Evolutionary conservation across 371 early-diverging fungal species (phyloP).

Genomic region (Mucor mucedo): DNA sequence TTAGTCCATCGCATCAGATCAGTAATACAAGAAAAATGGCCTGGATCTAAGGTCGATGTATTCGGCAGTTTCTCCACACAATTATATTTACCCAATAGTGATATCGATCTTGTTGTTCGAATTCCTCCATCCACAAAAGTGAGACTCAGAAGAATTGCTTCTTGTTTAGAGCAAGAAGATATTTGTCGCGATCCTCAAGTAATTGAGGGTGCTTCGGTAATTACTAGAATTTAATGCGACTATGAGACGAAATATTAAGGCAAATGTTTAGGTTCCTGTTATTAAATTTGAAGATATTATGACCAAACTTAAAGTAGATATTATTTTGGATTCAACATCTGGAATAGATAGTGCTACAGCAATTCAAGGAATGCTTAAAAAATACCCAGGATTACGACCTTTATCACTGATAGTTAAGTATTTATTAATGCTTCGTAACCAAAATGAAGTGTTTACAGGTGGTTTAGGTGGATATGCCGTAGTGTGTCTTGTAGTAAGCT

Average conservation of each 20-base stretch:
- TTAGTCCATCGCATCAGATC: slow-evolving; percentile 67
- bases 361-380: slow-evolving; percentile 58
- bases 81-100: slow-evolving; percentile 80
- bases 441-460: slow-evolving; percentile 93
- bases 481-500: slow-evolving; percentile 82
- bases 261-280: slow-evolving; percentile 82
- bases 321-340: slow-evolving; percentile 74
- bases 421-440: slow-evolving; percentile 69
- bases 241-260: neutral
- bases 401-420: slow-evolving; percentile 85
- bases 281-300: slow-evolving; percentile 83
- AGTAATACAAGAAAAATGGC: slow-evolving; percentile 48
- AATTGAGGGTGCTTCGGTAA: slow-evolving; percentile 59
- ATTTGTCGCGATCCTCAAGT: slow-evolving; percentile 42
- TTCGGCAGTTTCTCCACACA: slow-evolving; percentile 90
- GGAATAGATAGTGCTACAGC: slow-evolving; percentile 72
- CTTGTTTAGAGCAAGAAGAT: slow-evolving; percentile 20
- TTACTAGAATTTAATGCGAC: neutral
- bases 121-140: slow-evolving; percentile 20
- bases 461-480: slow-evolving; percentile 95
- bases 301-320: slow-evolving; percentile 82
- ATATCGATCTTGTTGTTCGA: slow-evolving; percentile 80
- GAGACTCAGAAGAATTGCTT: slow-evolving; percentile 21
- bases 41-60: slow-evolving; percentile 55
- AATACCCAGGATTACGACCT: slow-evolving; percentile 67